phyloP scores from a whole-genome alignment of 2,329 filamentous ascomycete species.

The Myotisia sp. region DNA sequence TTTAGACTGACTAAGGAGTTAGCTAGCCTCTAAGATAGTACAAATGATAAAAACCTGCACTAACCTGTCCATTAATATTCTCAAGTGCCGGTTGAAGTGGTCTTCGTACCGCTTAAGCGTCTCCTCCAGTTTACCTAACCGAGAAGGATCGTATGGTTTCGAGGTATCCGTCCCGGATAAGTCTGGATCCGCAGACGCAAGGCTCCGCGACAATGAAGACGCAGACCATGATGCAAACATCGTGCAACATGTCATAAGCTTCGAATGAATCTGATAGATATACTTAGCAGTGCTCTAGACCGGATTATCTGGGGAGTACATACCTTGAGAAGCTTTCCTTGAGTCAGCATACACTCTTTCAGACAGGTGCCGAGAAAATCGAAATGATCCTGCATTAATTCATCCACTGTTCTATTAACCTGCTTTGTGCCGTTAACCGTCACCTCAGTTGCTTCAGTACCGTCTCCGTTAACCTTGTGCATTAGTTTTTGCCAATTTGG shows the following conservation, averaged over 20 bases:
- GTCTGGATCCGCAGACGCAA: slow-evolving; percentile 72
- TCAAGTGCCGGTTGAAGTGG: slow-evolving; percentile 81
- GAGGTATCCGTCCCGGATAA: slow-evolving; percentile 31
- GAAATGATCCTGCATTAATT: slow-evolving; percentile 97
- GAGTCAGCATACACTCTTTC: slow-evolving; percentile 98
- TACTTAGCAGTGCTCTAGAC: slow-evolving; percentile 7
- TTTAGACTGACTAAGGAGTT: slow-evolving; percentile 43
- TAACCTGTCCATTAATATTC: slow-evolving; percentile 75
- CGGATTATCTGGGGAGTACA: slow-evolving; percentile 13
- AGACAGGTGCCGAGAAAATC: slow-evolving; percentile 95
- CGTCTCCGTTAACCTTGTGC: slow-evolving; percentile 56
- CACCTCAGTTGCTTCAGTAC: slow-evolving; percentile 28
- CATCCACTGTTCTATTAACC: slow-evolving; percentile 73
- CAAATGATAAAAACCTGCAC: slow-evolving; percentile 8
- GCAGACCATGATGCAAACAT: slow-evolving; percentile 79
- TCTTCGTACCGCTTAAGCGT: slow-evolving; percentile 83
- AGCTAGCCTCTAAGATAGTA: not conserved
- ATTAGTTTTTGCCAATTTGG: slow-evolving; percentile 94
- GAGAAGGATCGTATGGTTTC: slow-evolving; percentile 40
- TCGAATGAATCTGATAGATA: slow-evolving; percentile 74
- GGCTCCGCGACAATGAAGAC: slow-evolving; percentile 67
- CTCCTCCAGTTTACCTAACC: slow-evolving; percentile 66
- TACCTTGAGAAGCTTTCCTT: slow-evolving; percentile 84
- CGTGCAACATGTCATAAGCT: slow-evolving; percentile 89
- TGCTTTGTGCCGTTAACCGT: slow-evolving; percentile 29